Evolutionary conservation across 192 early-diverging fungal genomes (phyloP), one percentile per base, ranked within the genome.

Genomic region (Coemansia sp.): DNA sequence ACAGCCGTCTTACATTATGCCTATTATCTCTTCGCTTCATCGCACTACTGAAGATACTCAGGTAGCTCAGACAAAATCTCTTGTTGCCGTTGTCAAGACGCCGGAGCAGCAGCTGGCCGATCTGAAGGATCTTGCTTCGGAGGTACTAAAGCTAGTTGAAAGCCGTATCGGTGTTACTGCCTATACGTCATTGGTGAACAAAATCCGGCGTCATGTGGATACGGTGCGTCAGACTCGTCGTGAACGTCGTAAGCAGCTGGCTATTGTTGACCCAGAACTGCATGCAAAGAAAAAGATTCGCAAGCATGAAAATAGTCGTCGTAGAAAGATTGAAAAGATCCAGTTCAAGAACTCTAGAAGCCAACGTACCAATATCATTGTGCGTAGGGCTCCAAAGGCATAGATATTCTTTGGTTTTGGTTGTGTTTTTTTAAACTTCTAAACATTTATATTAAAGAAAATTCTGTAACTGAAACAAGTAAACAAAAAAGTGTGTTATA

Each of bases 1-100:
- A 25, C 69, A 88, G 48, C 60, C 71, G n/a, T 70, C 85, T 2
- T 93, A 92, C 63, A 64, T 96, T 30, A 72, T 83, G 63, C 74
- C 89, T 1, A 89, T 95, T 28, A 79, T 96, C 25, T 80, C 90
- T 0, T 87, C 91, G 18, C 83, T 96, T 8, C 97, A 92, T 71
- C 90, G 91, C 61, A 91, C 90, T 7, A 79, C 91, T 14, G 85
- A 92, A 45, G 90, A 92, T 69, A 86, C 25, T 11, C 55, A 56
- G 54, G 70, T 66, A 34, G 56, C 52, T 8, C 55, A 50, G 31
- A 63, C 50, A n/a, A 34, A 51, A n/a, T 36, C 52, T 11, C 59
- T 63, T 7, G 32, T 58, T 16, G 61, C 61, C 36, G 48, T 60
- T 7, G 31, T 33, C n/a, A 76, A 76, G 61, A 68, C 57, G 8